Conservation (phyloP, 1,139 yeast genomes). For the Zygoascus sp. region DNA sequence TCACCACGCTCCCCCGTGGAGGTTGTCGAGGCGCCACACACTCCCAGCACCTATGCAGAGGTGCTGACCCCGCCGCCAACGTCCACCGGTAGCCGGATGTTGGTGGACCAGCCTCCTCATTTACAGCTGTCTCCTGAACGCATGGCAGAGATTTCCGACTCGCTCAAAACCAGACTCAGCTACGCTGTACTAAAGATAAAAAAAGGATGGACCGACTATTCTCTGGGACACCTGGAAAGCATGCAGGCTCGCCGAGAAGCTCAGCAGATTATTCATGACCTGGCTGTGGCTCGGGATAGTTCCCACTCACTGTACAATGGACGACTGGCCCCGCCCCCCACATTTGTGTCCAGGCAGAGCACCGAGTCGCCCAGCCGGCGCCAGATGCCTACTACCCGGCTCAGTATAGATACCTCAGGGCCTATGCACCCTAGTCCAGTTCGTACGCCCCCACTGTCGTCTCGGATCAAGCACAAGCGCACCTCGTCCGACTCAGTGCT, state of each 20-base stretch:
- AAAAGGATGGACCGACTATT: conserved; percentile 31
- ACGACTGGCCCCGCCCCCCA: conserved; percentile 1
- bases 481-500: conserved; percentile 7
- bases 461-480: background rate
- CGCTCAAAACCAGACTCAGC: conserved; percentile 43
- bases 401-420: background rate
- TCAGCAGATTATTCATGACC: conserved; percentile 9
- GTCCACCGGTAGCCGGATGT: background rate
- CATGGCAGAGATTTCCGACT: conserved; percentile 18
- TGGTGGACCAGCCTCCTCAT: conserved; percentile 7
- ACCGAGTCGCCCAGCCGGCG: background rate
- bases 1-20: background rate
- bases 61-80: conserved; percentile 9
- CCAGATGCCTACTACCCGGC: background rate
- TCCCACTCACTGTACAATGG: background rate
- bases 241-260: conserved; percentile 11
- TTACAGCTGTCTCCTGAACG: conserved; percentile 9
- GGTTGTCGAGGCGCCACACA: conserved; percentile 4
- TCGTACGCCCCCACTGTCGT: too few relatives aligned
- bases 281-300: conserved; percentile 7
- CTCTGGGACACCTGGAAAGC: conserved; percentile 27
- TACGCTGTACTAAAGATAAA: conserved; percentile 46
- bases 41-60: conserved; percentile 6
- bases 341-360: background rate
- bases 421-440: background rate